Evolutionary conservation across 2,329 filamentous ascomycete genomes (phyloP).

Genomic region (Triangularia verruculosa): DNA sequence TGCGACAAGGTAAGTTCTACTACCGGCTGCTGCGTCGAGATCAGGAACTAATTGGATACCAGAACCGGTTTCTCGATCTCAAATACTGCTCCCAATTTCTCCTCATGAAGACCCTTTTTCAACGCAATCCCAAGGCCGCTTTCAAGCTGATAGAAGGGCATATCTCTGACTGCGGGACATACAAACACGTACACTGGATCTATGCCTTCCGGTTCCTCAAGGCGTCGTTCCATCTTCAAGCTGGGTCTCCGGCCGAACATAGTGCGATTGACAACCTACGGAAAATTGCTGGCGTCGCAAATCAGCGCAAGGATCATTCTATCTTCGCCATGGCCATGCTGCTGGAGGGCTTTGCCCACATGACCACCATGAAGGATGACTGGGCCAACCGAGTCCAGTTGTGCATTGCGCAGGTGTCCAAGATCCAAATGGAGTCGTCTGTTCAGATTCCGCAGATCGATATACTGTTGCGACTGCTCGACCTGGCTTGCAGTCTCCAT

Average conservation of each 20-base stretch:
- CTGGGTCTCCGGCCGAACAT: conserved; percentile 57
- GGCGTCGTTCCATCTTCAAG: conserved; percentile 64
- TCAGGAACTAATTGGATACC: conserved; percentile 30
- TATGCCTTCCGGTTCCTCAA: conserved; percentile 76
- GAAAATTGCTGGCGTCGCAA: conserved; percentile 58
- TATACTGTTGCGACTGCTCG: conserved; percentile 63
- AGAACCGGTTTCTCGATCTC: conserved; percentile 59
- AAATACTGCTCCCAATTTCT: conserved; percentile 78
- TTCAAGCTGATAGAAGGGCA: conserved; percentile 68
- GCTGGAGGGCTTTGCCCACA: conserved; percentile 66
- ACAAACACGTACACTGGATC: conserved; percentile 66
- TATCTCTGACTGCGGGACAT: conserved; percentile 66
- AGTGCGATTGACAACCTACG: conserved; percentile 67
- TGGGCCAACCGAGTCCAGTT: conserved; percentile 67
- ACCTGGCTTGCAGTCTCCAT: conserved; percentile 67
- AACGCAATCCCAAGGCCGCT: conserved; percentile 68
- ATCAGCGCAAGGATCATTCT: conserved; percentile 58
- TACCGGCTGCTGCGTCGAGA: neutral
- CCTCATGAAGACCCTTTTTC: conserved; percentile 66
- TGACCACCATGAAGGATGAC: conserved; percentile 63
- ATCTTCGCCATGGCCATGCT: conserved; percentile 64
- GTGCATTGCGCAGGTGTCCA: conserved; percentile 70
- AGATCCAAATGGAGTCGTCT: conserved; percentile 65
- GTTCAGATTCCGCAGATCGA: conserved; percentile 64
- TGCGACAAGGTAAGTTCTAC: conserved; percentile 56